A percentile compares a stretch with the other conserved stretches of the same genome.
Conservation (phyloP, 1,284 basidiomycete genomes). For the Sporisorium scitamineum region DNA sequence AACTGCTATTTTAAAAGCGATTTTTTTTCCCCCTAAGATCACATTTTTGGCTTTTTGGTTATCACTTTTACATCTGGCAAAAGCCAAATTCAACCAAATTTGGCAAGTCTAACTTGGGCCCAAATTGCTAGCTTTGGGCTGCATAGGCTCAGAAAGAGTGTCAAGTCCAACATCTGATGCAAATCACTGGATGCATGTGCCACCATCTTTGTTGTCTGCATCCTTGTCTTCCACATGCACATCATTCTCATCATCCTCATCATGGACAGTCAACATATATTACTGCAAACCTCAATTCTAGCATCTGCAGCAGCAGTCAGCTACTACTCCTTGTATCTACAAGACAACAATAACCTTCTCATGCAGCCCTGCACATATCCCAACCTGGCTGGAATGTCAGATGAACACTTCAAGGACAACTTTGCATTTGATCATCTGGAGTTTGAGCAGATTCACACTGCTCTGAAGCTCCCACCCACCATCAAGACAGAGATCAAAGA, state of each 20-base stretch:
- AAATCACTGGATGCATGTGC: neutral
- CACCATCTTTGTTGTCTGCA: neutral
- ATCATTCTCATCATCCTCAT: neutral
- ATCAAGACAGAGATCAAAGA: slow-evolving; percentile 4
- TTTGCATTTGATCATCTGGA: neutral
- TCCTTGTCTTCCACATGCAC: too few species aligned
- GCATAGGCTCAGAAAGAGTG: neutral
- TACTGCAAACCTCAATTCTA: neutral
- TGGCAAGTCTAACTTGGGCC: neutral
- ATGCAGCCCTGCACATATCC: neutral
- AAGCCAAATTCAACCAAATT: neutral
- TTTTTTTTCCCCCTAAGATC: neutral
- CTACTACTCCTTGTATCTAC: neutral
- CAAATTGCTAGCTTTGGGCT: neutral
- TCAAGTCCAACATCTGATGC: neutral
- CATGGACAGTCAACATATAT: too few species aligned
- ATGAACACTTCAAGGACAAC: slow-evolving; percentile 5
- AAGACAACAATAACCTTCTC: neutral
- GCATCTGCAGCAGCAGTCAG: neutral
- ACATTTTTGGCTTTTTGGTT: neutral
- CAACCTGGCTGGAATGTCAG: neutral
- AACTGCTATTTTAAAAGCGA: neutral
- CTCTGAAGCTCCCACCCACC: neutral
- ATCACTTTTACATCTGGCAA: neutral
- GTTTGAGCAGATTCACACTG: slow-evolving; percentile 1